Percentiles rank a stretch among this genome's conserved stretches.
phyloP scores from a whole-genome alignment of 2,329 filamentous ascomycete species.

The Coniochaeta pulveracea region DNA sequence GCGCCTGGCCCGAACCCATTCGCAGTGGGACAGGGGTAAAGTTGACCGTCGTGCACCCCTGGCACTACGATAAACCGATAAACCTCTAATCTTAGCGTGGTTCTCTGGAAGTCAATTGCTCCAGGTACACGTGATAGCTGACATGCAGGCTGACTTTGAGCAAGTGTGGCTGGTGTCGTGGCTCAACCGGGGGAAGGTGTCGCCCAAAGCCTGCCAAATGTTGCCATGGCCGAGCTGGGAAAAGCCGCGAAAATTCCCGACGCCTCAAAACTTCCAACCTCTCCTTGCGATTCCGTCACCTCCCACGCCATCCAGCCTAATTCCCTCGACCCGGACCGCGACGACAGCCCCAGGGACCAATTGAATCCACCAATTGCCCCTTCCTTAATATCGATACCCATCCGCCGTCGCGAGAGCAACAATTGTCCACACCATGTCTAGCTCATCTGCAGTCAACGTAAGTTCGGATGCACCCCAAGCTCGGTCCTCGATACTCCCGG shows the following conservation, averaged over 20 bases:
- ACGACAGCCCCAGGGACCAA: constrained; percentile 12
- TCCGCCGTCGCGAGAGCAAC: constrained; percentile 6
- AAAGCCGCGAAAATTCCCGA: constrained; percentile 5
- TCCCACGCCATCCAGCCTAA: constrained; percentile 1
- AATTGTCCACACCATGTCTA: constrained; percentile 15
- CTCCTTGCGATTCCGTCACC: constrained; percentile 1
- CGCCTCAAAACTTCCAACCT: constrained; percentile 4
- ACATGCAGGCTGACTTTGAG: not conserved
- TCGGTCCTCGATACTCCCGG: not conserved
- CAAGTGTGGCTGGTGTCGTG: not conserved
- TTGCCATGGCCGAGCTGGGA: constrained; percentile 2
- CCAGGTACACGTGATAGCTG: not conserved
- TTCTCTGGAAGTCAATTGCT: too few species aligned
- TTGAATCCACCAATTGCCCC: constrained; percentile 13
- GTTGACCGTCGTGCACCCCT: too few species aligned
- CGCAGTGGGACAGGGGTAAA: constrained; percentile 2
- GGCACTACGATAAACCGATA: too few species aligned
- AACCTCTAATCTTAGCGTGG: constrained; percentile 2
- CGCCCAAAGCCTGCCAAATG: not conserved
- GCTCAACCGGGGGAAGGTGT: not conserved
- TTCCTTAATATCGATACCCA: constrained; percentile 6
- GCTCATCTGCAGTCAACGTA: constrained; percentile 20
- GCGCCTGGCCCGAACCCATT: too few species aligned
- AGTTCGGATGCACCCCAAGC: constrained; percentile 9
- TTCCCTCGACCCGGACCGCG: constrained; percentile 12